Base-by-base conservation (phyloP, 2,329 filamentous ascomycete species). In the Trichoderma semiorbis region DNA sequence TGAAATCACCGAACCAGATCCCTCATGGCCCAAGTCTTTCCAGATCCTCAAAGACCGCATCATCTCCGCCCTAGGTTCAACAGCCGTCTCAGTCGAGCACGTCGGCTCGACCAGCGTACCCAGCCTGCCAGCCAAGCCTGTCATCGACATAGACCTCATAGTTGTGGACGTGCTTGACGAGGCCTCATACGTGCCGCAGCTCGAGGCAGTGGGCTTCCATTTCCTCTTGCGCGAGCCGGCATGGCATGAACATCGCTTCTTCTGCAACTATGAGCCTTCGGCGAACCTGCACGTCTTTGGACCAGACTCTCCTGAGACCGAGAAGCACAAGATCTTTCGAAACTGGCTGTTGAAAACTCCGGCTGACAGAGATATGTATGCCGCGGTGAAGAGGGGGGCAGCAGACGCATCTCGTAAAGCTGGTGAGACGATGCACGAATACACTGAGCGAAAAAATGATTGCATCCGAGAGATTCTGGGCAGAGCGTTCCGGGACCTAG, bases 91-190 rank as follows among this genome's bases (percentile, higher is more conserved):
- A 26, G 78, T 88, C 66, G 74, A 78, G 21, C 86, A 88, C 75
- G 79, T 84, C 36, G 86, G 86, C 30, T 87, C 85, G 14, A 88
- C 87, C 32, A 84, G 84, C 65, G 79, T 88, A 7, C 84, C 84
- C 0, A 79, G 77, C 8, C 81, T 88, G 4, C 80, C 84, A 0
- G 86, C 87, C 60, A 88, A 88, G 78, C 79, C 81, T 34, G 78
- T 87, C 61, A 85, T 88, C 61, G 86, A 88, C 75, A 80, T 88
- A 32, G 87, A 88, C 74, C 77, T 88, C 10, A 79, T 83, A 4
- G 80, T 88, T 8, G 62, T 75, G 3, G 79, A 86, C 62, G 72
- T 81, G 28, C 74, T 74, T 12, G 79, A 83, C 50, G 85, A 88
- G 74, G 76, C 73, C 2, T 76, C 77, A 1, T 87, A 87, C 72